These are phyloP conservation scores for Penicillium nordicum DNA, from an alignment of 2,329 filamentous ascomycete genomes.

Conservation along the genomic window DNA sequence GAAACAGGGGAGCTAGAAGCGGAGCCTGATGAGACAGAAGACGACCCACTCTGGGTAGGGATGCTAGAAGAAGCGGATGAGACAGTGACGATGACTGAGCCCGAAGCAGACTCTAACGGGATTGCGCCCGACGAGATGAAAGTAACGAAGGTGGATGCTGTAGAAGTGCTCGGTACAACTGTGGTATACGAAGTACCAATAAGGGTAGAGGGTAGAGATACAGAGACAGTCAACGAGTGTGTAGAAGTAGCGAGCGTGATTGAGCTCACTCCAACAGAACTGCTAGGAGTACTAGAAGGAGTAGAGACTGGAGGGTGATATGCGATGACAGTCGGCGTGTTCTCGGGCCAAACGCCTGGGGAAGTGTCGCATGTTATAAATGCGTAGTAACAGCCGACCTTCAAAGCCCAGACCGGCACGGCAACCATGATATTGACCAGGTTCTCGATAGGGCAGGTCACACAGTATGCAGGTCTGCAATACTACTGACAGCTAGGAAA, in stretches of 20 bases:
- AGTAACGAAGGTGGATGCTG: slow-evolving; percentile 15
- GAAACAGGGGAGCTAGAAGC: slow-evolving; percentile 3
- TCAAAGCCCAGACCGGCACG: slow-evolving; percentile 19
- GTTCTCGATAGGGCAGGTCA: slow-evolving; percentile 6
- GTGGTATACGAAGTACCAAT: not conserved
- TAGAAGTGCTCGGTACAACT: not conserved
- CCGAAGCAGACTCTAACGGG: not conserved
- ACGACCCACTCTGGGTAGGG: not conserved
- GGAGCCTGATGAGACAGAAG: not conserved
- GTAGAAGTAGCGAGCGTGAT: slow-evolving; percentile 1
- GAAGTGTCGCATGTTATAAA: slow-evolving; percentile 33
- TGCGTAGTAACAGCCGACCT: slow-evolving; percentile 29
- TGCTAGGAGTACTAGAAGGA: slow-evolving; percentile 12
- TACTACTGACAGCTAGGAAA: slow-evolving; percentile 5
- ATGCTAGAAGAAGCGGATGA: slow-evolving; percentile 1
- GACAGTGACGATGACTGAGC: slow-evolving; percentile 4
- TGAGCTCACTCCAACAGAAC: slow-evolving; percentile 4
- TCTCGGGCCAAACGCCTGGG: slow-evolving; percentile 28
- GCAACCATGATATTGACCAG: slow-evolving; percentile 24
- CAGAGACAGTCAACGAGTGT: slow-evolving; percentile 4
- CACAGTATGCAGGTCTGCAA: slow-evolving; percentile 14
- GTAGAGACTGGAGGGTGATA: slow-evolving; percentile 6
- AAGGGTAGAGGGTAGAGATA: not conserved
- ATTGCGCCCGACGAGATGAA: not conserved
- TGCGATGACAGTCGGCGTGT: slow-evolving; percentile 24